Base-by-base conservation (phyloP, 75 land plant genomes). In the Pinus tabuliformis region DNA sequence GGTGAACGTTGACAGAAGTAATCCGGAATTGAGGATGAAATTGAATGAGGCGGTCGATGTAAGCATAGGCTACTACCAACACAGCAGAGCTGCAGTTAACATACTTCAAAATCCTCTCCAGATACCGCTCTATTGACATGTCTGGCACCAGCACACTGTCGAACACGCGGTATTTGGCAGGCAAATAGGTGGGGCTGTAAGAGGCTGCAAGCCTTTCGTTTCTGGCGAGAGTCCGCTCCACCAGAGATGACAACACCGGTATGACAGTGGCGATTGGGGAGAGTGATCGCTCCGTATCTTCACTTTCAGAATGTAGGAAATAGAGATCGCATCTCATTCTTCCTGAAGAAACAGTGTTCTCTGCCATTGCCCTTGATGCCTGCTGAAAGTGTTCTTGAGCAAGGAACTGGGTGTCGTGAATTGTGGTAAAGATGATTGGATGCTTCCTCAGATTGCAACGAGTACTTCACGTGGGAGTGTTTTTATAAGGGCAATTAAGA, bases 81-180 rank as follows among this genome's bases (percentile, higher is more conserved):
- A 86, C 88, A 2, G 92, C 83, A 17, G 95, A 83, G 20, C 83
- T 86, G 20, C 82, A 87, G 22, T 66, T 60, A 3, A 90, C 85
- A 71, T 92, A 92, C 74, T 80, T 65, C 74, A 88, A 92, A 39
- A 92, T 90, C 75, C 95, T 81, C 81, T 92, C 95, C 20, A 92
- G 78, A 62, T 82, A 92, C 7, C 83, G 58, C 45, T 87, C 83
- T 33, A 92, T 83, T 13, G 84, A 76, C 82, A 92, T 85, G 81
- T 83, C 87, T 6, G 92, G 91, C 1, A 79, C 77, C 59, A 86
- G 76, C 22, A 58, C 28, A 61, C 84, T 78, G 28, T 85, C 78
- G 72, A 92, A 92, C 3, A 76, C 81, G 5, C 76, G 37, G 9
- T 75, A 75, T 58, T 73, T 83, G 15, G 54, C 2, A 20, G 73